Base-by-base conservation (phyloP, 1,139 yeast species). In the Saccharomyces hybrid region DNA sequence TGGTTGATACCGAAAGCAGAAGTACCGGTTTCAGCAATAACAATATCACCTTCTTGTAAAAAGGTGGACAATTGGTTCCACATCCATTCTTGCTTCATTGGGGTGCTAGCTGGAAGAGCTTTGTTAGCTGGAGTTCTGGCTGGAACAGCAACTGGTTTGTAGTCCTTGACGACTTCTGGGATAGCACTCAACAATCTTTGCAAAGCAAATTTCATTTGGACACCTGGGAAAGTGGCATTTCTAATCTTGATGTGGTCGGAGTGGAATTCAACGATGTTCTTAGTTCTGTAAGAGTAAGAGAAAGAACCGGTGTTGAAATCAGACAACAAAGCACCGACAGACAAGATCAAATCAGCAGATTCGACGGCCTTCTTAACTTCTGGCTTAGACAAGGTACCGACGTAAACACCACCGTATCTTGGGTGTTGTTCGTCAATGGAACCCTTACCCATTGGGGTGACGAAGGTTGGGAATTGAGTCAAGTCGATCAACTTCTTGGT, bases 281-380 rank as follows among this genome's bases (percentile, higher is more conserved):
- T 82, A 61, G 96, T 87, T 68, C 81, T 78, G 78, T 86, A 86
- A 55, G 85, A 80, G 76, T 88, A 88, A 31, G 93, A 82, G 79
- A 88, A 88, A 16, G 95, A 85, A 69, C 95, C 95, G 55, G 96
- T 88, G 78, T 87, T 88, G 81, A 86, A 88, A 73, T 88, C 96
- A 50, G 95, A 87, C 66, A 88, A 76, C 67, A 88, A 75, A 52
- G 91, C 90, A 70, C 96, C 96, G 62, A 88, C 79, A 14, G 91
- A 84, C 57, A 88, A 71, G 57, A 88, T 78, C 73, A 88, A 78
- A 73, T 88, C 96, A 34, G 95, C 80, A 51, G 78, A 71, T 71
- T 88, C 95, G 56, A 88, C 95, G 47, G 84, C 81, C 61, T 81
- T 83, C 70, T 83, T 84, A 51, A 88, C 90, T 59, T 80, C 86